phyloP scores from a whole-genome alignment of 768 basidiomycete genomes.

The Auricularia sp. region DNA sequence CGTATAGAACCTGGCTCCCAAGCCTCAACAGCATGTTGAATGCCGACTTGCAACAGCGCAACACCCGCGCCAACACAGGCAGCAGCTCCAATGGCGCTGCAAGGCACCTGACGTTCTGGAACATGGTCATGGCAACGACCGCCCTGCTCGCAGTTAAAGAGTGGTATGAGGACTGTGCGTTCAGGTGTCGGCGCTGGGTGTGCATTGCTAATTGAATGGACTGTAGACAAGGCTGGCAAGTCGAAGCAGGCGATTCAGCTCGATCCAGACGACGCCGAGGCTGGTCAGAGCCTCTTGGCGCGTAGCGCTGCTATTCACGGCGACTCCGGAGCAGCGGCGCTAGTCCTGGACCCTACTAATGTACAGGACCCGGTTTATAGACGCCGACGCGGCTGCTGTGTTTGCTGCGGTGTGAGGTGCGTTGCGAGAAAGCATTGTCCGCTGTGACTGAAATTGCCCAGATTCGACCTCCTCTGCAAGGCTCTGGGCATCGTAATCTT shows the following conservation, averaged over 20 bases:
- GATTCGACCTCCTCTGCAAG: constrained; percentile 46
- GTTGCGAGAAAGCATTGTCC: constrained; percentile 9
- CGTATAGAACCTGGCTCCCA: too few species aligned
- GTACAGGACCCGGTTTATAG: constrained; percentile 9
- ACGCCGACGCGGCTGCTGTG: constrained; percentile 31
- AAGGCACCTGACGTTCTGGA: constrained; percentile 26
- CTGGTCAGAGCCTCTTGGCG: constrained; percentile 17
- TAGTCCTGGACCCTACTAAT: constrained; percentile 19
- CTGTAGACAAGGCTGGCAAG: background rate
- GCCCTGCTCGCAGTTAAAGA: constrained; percentile 40
- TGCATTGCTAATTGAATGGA: background rate
- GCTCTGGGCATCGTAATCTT: constrained; percentile 41
- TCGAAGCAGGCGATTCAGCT: constrained; percentile 23
- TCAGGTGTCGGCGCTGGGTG: background rate
- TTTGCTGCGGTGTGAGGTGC: constrained; percentile 44
- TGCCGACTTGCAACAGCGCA: background rate
- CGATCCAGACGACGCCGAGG: constrained; percentile 26
- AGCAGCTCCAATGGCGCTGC: background rate
- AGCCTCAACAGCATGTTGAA: background rate
- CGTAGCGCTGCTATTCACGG: constrained; percentile 16
- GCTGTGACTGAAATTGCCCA: constrained; percentile 11
- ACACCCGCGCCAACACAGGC: background rate
- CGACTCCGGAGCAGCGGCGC: constrained; percentile 15
- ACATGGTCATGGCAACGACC: constrained; percentile 36
- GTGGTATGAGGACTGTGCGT: constrained; percentile 37